Evolutionary conservation across 2,329 filamentous ascomycete genomes (phyloP), one percentile per base, ranked within the genome.

Genomic region (Ambrosiella cleistominuta): DNA sequence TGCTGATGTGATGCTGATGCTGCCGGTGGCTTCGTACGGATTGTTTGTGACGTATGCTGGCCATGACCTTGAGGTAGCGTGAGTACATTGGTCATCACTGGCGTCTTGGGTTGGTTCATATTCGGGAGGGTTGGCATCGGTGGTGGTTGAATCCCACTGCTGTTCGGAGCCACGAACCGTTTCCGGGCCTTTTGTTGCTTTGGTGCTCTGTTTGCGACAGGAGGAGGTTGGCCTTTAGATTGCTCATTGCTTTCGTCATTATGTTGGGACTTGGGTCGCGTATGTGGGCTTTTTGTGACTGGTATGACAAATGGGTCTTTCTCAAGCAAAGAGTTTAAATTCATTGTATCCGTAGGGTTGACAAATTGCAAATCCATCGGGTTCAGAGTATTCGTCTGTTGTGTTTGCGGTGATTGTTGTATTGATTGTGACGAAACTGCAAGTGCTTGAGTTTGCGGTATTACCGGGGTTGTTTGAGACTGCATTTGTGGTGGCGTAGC

Each of bases 11-110:
- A 11, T 12, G 52, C 13, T 19, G 56, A 35, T 12, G 37, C 27
- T 12, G 47, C n/a, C 11, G 44, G 17, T 67, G 69, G 15, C 69
- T 72, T 13, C 65, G 67, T 56, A 70, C 71, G 58, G 70, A 61
- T 40, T 63, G 63, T 8, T 38, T 60, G 58, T 27, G 66, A 65
- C 8, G 62, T 64, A 9, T 66, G 64, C 3, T 64, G 60, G 61
- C 66, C 57, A 62, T 64, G 37, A 44, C 61, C 62, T n/a, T 63
- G 59, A 49, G 62, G 63, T 7, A 53, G 54, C 13, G 59, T 58
- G 38, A 55, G 54, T 36, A 57, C 35, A 35, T 61, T 59, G 13
- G 57, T 19, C 55, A 52, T 54, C 44, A 49, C 39, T n/a, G 57
- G 53, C 40, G 58, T 53, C 42, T 45, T 64, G 54, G 47, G 62